Percentiles rank a stretch among this genome's conserved stretches.
phyloP scores from a whole-genome alignment of 1,139 yeast genomes.

The Suhomyces yuchorum region DNA sequence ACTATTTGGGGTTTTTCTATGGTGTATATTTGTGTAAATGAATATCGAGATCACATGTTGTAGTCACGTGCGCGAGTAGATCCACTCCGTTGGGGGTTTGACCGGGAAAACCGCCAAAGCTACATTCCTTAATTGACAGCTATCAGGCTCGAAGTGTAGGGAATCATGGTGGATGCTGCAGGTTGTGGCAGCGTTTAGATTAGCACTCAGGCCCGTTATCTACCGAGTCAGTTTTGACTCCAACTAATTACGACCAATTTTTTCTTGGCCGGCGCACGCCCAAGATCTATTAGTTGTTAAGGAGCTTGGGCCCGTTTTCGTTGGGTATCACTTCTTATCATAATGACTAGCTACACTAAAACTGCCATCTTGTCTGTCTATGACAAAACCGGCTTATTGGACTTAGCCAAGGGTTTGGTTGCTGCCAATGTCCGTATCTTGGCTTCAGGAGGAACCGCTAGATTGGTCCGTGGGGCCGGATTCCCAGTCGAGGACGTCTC shows the following conservation, averaged over 20 bases:
- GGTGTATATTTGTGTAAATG: constrained; percentile 11
- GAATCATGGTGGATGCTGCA: not conserved
- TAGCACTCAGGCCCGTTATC: not conserved
- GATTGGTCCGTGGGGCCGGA: constrained; percentile 92
- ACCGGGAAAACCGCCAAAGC: too few relatives aligned
- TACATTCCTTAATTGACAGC: too few relatives aligned
- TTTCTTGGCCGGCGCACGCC: constrained; percentile 9
- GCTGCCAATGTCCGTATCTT: constrained; percentile 86
- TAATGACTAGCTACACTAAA: constrained; percentile 51
- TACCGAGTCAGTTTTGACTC: constrained; percentile 15
- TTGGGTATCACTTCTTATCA: not conserved
- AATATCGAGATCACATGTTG: constrained; percentile 8
- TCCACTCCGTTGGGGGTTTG: not conserved
- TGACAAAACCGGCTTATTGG: constrained; percentile 94
- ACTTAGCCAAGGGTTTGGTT: constrained; percentile 90
- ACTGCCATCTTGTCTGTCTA: constrained; percentile 96
- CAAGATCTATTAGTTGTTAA: constrained; percentile 1
- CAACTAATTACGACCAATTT: constrained; percentile 2
- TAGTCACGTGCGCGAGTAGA: constrained; percentile 1
- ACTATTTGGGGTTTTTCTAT: constrained; percentile 1
- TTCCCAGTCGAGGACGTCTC: constrained; percentile 97
- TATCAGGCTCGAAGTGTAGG: too few relatives aligned
- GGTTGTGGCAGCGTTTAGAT: not conserved
- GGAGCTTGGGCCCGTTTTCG: constrained; percentile 4
- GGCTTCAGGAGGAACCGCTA: constrained; percentile 98